A percentile compares a stretch with the other conserved stretches of the same genome.
These are phyloP conservation scores for Musa balbisiana DNA, from an alignment of 202 grass and related monocot genomes.

Conservation along the genomic window DNA sequence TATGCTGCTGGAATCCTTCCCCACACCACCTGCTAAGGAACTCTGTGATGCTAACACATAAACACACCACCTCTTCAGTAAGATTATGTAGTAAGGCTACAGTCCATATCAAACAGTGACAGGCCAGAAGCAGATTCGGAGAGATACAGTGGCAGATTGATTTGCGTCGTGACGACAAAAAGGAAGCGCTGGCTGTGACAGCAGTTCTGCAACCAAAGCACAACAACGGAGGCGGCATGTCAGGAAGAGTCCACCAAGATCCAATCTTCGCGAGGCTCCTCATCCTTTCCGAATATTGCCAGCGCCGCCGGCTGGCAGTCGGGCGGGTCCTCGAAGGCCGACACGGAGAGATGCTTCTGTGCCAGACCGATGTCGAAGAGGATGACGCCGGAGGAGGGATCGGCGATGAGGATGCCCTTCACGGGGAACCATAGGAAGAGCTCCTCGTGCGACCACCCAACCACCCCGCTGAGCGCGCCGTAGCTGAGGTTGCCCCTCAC, in stretches of 20 bases:
- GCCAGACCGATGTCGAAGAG: slow-evolving; percentile 11
- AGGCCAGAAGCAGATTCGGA: neutral
- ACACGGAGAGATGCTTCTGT: slow-evolving; percentile 2
- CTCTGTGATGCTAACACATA: neutral
- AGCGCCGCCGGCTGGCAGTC: neutral
- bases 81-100: neutral
- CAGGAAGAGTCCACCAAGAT: neutral
- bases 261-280: neutral
- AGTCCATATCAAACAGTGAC: neutral
- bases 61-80: neutral
- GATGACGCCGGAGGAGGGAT: slow-evolving; percentile 10
- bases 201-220: neutral
- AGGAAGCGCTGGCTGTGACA: neutral
- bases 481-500: slow-evolving; percentile 15
- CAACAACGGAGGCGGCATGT: neutral
- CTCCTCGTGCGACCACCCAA: slow-evolving; percentile 2
- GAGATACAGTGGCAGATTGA: neutral
- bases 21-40: neutral
- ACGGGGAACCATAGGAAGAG: slow-evolving; percentile 13
- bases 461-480: slow-evolving; percentile 1
- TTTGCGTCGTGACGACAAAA: neutral
- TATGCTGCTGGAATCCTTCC: slow-evolving; percentile 2
- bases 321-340: slow-evolving; percentile 12
- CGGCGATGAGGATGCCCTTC: slow-evolving; percentile 9
- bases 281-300: neutral